phyloP scores from a whole-genome alignment of 2,329 filamentous ascomycete genomes.

The Torrubiella hemipterigena region DNA sequence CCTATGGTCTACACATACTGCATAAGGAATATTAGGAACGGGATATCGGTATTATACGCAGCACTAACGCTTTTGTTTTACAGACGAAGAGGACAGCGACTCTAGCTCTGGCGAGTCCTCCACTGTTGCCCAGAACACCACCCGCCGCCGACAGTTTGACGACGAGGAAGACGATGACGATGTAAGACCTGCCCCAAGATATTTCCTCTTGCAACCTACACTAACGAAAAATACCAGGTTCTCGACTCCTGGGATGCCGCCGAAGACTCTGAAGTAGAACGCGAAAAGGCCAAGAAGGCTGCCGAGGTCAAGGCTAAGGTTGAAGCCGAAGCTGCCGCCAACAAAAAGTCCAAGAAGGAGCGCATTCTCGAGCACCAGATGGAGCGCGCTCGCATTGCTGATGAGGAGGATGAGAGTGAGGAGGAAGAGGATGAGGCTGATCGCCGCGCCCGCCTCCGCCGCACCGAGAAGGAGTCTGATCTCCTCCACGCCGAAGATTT shows the following conservation, averaged over 20 bases:
- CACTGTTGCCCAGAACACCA: slow-evolving; percentile 20
- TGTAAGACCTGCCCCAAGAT: slow-evolving; percentile 35
- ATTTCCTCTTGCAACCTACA: not conserved
- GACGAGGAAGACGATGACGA: slow-evolving; percentile 82
- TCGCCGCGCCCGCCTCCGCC: slow-evolving; percentile 61
- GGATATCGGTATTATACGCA: not conserved
- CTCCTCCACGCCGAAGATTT: slow-evolving; percentile 84
- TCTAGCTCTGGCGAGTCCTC: slow-evolving; percentile 20
- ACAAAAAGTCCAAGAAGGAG: slow-evolving; percentile 80
- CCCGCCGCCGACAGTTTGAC: slow-evolving; percentile 57
- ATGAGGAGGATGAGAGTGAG: slow-evolving; percentile 43
- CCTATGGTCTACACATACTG: no score
- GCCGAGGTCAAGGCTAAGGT: slow-evolving; percentile 80
- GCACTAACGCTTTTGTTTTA: slow-evolving; percentile 10
- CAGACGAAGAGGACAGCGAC: slow-evolving; percentile 29
- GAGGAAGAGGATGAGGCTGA: slow-evolving; percentile 65
- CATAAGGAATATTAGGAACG: no score
- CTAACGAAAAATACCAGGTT: slow-evolving; percentile 42
- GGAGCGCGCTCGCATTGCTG: slow-evolving; percentile 39
- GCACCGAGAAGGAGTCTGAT: slow-evolving; percentile 77
- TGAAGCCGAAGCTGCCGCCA: slow-evolving; percentile 74
- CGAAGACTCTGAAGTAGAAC: slow-evolving; percentile 93
- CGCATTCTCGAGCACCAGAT: slow-evolving; percentile 71
- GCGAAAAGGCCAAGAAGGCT: slow-evolving; percentile 47
- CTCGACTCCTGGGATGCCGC: slow-evolving; percentile 95